phyloP scores from a whole-genome alignment of 176 grass and related monocot species.

The Rhynchospora pubera region DNA sequence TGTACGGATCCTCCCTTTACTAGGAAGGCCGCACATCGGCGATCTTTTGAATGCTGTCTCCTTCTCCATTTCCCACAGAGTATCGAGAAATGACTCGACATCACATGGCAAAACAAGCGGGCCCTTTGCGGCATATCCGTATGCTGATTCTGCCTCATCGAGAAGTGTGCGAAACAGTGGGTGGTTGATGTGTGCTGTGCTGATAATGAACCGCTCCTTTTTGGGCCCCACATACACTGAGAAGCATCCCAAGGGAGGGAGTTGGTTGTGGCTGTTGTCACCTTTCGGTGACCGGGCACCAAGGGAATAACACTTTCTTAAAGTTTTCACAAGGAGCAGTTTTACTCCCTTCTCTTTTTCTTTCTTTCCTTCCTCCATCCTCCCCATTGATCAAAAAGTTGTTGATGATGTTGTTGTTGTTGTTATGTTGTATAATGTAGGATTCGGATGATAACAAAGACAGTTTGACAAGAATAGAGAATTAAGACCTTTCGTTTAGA shows the following conservation, averaged over 20 bases:
- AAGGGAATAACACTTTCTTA: slow-evolving; percentile 45
- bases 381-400: neutral
- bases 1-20: neutral
- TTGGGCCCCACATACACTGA: slow-evolving; percentile 63
- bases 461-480: neutral
- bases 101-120: slow-evolving; percentile 59
- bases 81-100: slow-evolving; percentile 54
- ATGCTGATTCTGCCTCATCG: slow-evolving; percentile 60
- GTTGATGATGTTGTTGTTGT: neutral
- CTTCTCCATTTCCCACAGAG: slow-evolving; percentile 58
- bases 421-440: neutral
- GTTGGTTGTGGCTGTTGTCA: neutral
- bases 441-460: neutral
- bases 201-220: slow-evolving; percentile 65
- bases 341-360: slow-evolving; percentile 22
- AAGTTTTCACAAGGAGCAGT: slow-evolving; percentile 45
- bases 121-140: slow-evolving; percentile 52
- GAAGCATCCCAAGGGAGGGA: slow-evolving; percentile 56
- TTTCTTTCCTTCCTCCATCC: slow-evolving; percentile 17
- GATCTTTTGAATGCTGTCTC: slow-evolving; percentile 2
- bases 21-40: slow-evolving; percentile 30
- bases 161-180: slow-evolving; percentile 50
- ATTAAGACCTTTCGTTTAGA: neutral
- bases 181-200: slow-evolving; percentile 55
- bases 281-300: neutral